Conservation (phyloP, 1,139 yeast genomes). For the Sugiyamaella sp. region DNA sequence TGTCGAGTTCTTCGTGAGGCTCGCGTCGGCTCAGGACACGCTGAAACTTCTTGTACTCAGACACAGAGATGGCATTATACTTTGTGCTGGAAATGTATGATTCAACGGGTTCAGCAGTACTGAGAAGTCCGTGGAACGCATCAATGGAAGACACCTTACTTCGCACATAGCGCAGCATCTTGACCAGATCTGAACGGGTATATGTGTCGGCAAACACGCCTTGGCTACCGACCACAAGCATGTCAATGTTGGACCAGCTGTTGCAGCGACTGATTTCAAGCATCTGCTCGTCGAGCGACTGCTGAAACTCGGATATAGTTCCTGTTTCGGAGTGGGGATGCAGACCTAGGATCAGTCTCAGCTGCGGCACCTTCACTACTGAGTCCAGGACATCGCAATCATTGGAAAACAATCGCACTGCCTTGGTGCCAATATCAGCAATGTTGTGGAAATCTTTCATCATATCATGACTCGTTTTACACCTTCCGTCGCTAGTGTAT, state of each 20-base stretch:
- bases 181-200: constrained; percentile 33
- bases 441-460: constrained; percentile 61
- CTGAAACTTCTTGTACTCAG: constrained; percentile 29
- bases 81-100: constrained; percentile 34
- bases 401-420: constrained; percentile 33
- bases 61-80: constrained; percentile 32
- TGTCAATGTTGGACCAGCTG: constrained; percentile 32
- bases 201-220: constrained; percentile 36
- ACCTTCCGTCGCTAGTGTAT: constrained; percentile 67
- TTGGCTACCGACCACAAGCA: constrained; percentile 37
- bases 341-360: constrained; percentile 34
- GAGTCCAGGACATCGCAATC: constrained; percentile 36
- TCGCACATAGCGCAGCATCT: constrained; percentile 34
- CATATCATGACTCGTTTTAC: constrained; percentile 66
- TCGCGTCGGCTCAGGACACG: constrained; percentile 11
- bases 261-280: constrained; percentile 31
- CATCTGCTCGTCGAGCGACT: constrained; percentile 32
- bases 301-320: constrained; percentile 17
- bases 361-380: constrained; percentile 21
- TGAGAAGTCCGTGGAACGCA: constrained; percentile 29
- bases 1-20: constrained; percentile 3
- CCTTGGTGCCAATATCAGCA: constrained; percentile 41
- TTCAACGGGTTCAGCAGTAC: constrained; percentile 38
- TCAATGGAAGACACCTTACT: constrained; percentile 15
- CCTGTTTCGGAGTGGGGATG: constrained; percentile 31